phyloP scores from a whole-genome alignment of 1,284 basidiomycete species.

The Xerocomus nothofagi region DNA sequence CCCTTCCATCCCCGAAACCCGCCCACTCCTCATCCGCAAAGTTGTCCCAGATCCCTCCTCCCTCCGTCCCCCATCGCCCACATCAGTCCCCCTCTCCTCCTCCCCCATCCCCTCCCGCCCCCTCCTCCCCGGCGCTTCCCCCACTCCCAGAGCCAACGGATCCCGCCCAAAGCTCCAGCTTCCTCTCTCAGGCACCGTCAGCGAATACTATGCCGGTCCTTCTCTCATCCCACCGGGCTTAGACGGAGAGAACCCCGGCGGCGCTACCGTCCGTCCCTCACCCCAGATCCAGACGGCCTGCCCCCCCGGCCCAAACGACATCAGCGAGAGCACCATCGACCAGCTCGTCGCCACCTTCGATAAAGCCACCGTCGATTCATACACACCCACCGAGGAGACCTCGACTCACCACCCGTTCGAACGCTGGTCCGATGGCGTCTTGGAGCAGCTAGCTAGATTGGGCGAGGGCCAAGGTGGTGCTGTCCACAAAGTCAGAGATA shows the following conservation, averaged over 20 bases:
- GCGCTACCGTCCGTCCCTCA: constrained; percentile 56
- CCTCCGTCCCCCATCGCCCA: constrained; percentile 39
- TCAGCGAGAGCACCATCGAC: constrained; percentile 43
- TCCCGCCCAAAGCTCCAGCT: constrained; percentile 34
- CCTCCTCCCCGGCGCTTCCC: constrained; percentile 30
- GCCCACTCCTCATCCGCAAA: constrained; percentile 46
- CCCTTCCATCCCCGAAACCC: constrained; percentile 41
- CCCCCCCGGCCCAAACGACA: constrained; percentile 37
- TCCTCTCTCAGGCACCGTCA: constrained; percentile 30
- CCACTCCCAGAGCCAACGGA: constrained; percentile 21
- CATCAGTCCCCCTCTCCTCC: constrained; percentile 35
- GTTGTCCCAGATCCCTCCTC: constrained; percentile 27
- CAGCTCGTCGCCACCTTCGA: constrained; percentile 32
- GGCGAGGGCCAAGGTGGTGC: constrained; percentile 97
- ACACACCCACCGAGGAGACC: constrained; percentile 37
- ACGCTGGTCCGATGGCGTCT: constrained; percentile 65
- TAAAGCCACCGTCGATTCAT: constrained; percentile 31
- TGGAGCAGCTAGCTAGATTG: constrained; percentile 74
- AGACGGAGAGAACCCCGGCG: constrained; percentile 45
- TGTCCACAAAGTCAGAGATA: constrained; percentile 88
- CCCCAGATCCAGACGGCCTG: constrained; percentile 34
- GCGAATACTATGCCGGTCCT: constrained; percentile 34
- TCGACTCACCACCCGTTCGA: constrained; percentile 29
- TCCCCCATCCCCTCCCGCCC: constrained; percentile 36
- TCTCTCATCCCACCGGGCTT: constrained; percentile 32